Evolutionary conservation across 106 monocot genomes (phyloP).

Genomic region (Triglochin maritima): DNA sequence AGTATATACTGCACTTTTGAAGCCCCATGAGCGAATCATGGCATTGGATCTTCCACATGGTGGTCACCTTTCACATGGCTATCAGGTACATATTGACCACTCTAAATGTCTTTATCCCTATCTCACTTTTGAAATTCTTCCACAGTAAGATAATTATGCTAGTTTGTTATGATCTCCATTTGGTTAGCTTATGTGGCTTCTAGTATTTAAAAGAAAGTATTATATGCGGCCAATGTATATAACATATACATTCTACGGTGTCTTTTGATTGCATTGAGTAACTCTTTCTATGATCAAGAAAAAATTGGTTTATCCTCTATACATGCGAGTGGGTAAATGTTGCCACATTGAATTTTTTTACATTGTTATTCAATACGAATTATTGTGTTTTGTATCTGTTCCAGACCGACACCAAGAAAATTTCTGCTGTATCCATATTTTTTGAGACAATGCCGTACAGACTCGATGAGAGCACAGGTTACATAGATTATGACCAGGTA

Average conservation of each 20-base stretch:
- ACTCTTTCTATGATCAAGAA: too few species aligned
- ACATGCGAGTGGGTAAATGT: too few species aligned
- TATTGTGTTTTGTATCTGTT: not conserved
- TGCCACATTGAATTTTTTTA: too few species aligned
- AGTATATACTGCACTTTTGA: slow-evolving; percentile 94
- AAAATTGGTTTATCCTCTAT: too few species aligned
- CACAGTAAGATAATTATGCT: not conserved
- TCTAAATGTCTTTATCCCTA: not conserved
- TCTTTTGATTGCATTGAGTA: too few species aligned
- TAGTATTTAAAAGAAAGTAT: too few species aligned
- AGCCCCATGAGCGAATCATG: slow-evolving; percentile 98
- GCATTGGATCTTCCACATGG: slow-evolving; percentile 99
- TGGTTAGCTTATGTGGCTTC: too few species aligned
- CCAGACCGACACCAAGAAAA: slow-evolving; percentile 99
- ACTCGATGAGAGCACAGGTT: slow-evolving; percentile 89
- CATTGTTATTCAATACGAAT: too few species aligned
- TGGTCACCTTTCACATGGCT: slow-evolving; percentile 97
- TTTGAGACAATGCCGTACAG: slow-evolving; percentile 99
- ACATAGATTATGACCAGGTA: slow-evolving; percentile 98
- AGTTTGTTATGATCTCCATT: not conserved
- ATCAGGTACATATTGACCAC: slow-evolving; percentile 50
- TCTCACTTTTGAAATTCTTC: not conserved
- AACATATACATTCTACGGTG: too few species aligned
- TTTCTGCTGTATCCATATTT: slow-evolving; percentile 95
- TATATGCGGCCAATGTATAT: too few species aligned